phyloP scores from a whole-genome alignment of 768 basidiomycete species.

The Trametes cubensis region DNA sequence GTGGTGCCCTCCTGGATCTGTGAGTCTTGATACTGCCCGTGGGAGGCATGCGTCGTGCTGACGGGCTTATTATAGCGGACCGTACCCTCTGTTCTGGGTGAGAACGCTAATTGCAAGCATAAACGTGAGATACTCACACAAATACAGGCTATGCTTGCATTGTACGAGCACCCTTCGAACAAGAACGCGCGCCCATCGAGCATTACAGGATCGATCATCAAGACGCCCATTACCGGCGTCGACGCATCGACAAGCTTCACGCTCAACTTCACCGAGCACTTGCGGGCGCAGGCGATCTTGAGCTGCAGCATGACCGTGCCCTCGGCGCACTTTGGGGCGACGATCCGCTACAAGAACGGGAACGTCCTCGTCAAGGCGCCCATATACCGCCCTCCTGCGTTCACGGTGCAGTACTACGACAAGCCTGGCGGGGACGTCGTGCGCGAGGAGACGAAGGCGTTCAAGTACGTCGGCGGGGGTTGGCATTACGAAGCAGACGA shows the following conservation, averaged over 20 bases:
- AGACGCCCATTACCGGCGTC: slow-evolving; percentile 76
- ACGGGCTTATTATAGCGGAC: slow-evolving; percentile 51
- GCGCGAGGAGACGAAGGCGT: slow-evolving; percentile 59
- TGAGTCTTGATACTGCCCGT: slow-evolving; percentile 39
- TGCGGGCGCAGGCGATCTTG: slow-evolving; percentile 73
- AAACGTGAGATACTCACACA: background rate
- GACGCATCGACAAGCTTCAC: slow-evolving; percentile 78
- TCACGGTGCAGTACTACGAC: slow-evolving; percentile 63
- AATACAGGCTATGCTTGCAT: slow-evolving; percentile 69
- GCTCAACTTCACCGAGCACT: slow-evolving; percentile 64
- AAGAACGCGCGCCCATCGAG: slow-evolving; percentile 55
- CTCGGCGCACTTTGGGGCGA: slow-evolving; percentile 51
- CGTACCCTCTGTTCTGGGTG: slow-evolving; percentile 83
- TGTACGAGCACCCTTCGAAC: slow-evolving; percentile 84
- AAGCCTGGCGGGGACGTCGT: slow-evolving; percentile 46
- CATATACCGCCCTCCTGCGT: slow-evolving; percentile 67
- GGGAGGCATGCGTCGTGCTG: background rate
- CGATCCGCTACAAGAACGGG: slow-evolving; percentile 76
- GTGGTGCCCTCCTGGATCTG: slow-evolving; percentile 85
- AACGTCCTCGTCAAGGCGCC: slow-evolving; percentile 65
- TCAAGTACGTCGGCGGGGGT: slow-evolving; percentile 66
- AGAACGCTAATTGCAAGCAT: slow-evolving; percentile 16
- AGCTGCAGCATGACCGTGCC: slow-evolving; percentile 66
- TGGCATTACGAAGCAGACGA: slow-evolving; percentile 91
- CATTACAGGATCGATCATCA: slow-evolving; percentile 73